Evolutionary conservation across 768 basidiomycete genomes (phyloP).

Genomic region (Favolaschia claudopus): DNA sequence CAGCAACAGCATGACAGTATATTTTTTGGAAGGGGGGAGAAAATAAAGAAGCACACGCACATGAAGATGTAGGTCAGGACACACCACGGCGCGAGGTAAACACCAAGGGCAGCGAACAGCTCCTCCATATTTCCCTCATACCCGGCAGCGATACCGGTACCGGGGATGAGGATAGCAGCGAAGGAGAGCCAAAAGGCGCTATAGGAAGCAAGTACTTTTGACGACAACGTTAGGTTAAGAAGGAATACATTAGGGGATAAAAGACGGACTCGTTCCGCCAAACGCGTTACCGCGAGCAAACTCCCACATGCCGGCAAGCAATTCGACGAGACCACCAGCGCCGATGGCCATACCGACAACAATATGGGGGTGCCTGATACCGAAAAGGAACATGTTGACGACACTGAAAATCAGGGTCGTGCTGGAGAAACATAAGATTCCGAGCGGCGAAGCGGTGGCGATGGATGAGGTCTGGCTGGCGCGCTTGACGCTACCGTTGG

Average conservation of each 20-base stretch:
- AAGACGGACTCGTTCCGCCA: slow-evolving; percentile 65
- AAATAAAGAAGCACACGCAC: slow-evolving; percentile 45
- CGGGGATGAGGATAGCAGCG: slow-evolving; percentile 70
- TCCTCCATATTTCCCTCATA: slow-evolving; percentile 50
- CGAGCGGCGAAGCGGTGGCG: too few species aligned
- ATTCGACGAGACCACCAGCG: slow-evolving; percentile 78
- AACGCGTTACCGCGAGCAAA: slow-evolving; percentile 68
- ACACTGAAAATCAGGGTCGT: slow-evolving; percentile 77
- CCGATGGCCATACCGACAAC: slow-evolving; percentile 82
- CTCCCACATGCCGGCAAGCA: slow-evolving; percentile 87
- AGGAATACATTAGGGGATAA: not conserved
- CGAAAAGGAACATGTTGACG: slow-evolving; percentile 64
- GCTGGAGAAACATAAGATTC: too few species aligned
- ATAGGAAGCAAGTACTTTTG: slow-evolving; percentile 71
- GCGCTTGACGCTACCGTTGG: too few species aligned
- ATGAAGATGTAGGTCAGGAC: slow-evolving; percentile 69
- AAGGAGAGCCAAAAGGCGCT: slow-evolving; percentile 87
- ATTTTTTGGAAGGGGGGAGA: too few species aligned
- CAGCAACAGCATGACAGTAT: too few species aligned
- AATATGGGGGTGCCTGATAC: slow-evolving; percentile 60
- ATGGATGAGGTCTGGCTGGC: too few species aligned
- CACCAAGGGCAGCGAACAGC: slow-evolving; percentile 65
- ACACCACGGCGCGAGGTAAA: slow-evolving; percentile 74
- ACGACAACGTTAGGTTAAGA: not conserved
- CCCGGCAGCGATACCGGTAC: slow-evolving; percentile 61